Base-by-base conservation (phyloP, 352 stramenopile species). In the Pythium oligandrum region DNA sequence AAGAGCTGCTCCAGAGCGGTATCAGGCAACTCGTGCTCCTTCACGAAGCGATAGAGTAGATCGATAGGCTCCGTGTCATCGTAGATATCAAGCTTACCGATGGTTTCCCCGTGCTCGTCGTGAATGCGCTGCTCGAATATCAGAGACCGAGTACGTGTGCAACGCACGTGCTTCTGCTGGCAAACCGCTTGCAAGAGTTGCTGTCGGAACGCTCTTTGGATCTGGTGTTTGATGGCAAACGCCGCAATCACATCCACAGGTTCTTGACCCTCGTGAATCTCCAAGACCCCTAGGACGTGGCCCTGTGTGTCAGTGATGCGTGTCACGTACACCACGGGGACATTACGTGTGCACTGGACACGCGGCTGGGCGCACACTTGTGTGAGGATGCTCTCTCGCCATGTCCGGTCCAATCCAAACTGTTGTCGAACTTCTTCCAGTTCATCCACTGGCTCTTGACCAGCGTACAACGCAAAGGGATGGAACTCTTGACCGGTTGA, bases 31-130 rank as follows among this genome's bases (percentile, higher is more conserved):
- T 70, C 53, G 34, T 82, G 59, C 33, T 90, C 73, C 4, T 80
- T 44, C 0, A 87, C 50, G 12, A 90, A 93, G 44, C 75, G 75
- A 55, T 88, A 83, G 40, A 93, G 78, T 47, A 80, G 63, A 44
- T 90, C 82, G 12, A 86, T 68, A 0, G 82, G 82, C 42, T 90
- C 82, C 7, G 55, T 39, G 38, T 86, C 58, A 49, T 93, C 82
- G 26, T 76, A 86, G 45, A 93, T 82, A 26, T 86, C 64, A 11
- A 93, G 67, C 6, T 62, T 57, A 0, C 79, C 82, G 9, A 91
- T 65, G 5, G 48, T 4, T 38, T 44, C 7, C 35, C 57, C 42
- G 37, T 57, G 40, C 7, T 73, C 64, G 36, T 55, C 62, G 7
- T 33, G 40, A n/a, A 90, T 68, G n/a, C 40, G 53, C 48, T 86